A percentile compares a stretch with the other conserved stretches of the same genome.
These are phyloP conservation scores for Debaryomyces nepalensis DNA, from an alignment of 1,139 yeast species.

Conservation along the genomic window DNA sequence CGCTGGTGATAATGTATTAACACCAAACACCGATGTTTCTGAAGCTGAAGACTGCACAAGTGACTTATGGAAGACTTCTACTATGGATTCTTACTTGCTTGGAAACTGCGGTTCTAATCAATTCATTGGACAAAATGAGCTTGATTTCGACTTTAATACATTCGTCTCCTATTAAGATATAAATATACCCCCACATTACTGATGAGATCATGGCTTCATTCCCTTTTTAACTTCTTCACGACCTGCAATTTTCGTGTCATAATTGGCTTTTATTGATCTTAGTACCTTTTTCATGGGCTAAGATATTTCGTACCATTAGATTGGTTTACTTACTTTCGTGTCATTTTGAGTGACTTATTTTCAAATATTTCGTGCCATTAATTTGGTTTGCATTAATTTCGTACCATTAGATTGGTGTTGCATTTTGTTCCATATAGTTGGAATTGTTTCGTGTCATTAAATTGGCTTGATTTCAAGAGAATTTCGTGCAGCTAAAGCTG, in stretches of 20 bases:
- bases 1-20: slow-evolving; percentile 17
- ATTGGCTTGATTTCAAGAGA: neutral
- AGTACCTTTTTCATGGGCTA: slow-evolving; percentile 8
- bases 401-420: neutral
- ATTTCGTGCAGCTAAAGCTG: neutral
- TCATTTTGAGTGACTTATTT: neutral
- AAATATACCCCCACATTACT: too few relatives aligned
- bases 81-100: slow-evolving; percentile 20
- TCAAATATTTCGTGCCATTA: slow-evolving; percentile 11
- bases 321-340: slow-evolving; percentile 11
- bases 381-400: slow-evolving; percentile 2
- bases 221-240: slow-evolving; percentile 1
- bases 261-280: slow-evolving; percentile 1
- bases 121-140: slow-evolving; percentile 30
- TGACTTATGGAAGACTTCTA: slow-evolving; percentile 22
- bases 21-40: slow-evolving; percentile 32
- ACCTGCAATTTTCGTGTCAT: slow-evolving; percentile 9
- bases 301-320: slow-evolving; percentile 11
- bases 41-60: slow-evolving; percentile 23
- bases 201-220: too few relatives aligned
- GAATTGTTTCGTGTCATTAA: slow-evolving; percentile 2
- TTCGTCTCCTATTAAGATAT: slow-evolving; percentile 31
- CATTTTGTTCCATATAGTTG: too few relatives aligned
- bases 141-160: slow-evolving; percentile 37
- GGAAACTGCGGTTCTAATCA: slow-evolving; percentile 28